Evolutionary conservation across 495 filamentous ascomycete genomes (phyloP).

Genomic region (Tuber indicum): DNA sequence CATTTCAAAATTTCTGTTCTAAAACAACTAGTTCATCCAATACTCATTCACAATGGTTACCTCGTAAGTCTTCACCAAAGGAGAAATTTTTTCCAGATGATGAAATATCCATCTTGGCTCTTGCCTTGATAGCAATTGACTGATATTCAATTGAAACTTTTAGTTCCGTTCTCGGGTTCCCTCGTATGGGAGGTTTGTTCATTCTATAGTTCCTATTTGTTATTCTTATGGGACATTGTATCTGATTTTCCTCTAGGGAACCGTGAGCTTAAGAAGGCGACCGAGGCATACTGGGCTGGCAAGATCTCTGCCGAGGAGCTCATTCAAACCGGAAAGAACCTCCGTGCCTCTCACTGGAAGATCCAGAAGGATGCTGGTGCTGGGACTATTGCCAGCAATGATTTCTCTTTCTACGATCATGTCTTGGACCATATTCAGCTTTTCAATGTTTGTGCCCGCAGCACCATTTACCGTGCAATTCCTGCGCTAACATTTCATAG

Average conservation of each 20-base stretch:
- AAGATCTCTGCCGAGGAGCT: slow-evolving; percentile 86
- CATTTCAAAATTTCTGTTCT: not conserved
- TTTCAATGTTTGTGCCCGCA: slow-evolving; percentile 67
- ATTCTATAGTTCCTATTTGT: slow-evolving; percentile 1
- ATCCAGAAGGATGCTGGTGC: slow-evolving; percentile 97
- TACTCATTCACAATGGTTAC: slow-evolving; percentile 29
- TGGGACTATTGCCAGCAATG: slow-evolving; percentile 95
- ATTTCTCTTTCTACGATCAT: slow-evolving; percentile 98
- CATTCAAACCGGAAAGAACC: slow-evolving; percentile 86
- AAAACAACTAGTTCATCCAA: not conserved
- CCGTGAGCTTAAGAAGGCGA: slow-evolving; percentile 99
- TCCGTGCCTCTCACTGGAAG: slow-evolving; percentile 95
- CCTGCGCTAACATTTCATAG: slow-evolving; percentile 44
- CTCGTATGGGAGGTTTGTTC: slow-evolving; percentile 69
- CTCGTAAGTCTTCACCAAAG: slow-evolving; percentile 32
- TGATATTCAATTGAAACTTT: slow-evolving; percentile 15
- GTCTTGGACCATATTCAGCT: slow-evolving; percentile 98
- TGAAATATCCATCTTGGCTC: not conserved
- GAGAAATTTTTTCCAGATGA: not conserved
- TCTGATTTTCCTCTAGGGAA: slow-evolving; percentile 49
- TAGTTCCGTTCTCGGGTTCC: slow-evolving; percentile 69
- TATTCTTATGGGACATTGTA: slow-evolving; percentile 3
- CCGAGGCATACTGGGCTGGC: slow-evolving; percentile 91
- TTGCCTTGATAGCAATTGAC: slow-evolving; percentile 9
- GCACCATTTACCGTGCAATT: not conserved